A percentile compares a stretch with the other conserved stretches of the same genome.
Conservation (phyloP, 495 filamentous ascomycete species). For the Massariosphaeria phaeospora region DNA sequence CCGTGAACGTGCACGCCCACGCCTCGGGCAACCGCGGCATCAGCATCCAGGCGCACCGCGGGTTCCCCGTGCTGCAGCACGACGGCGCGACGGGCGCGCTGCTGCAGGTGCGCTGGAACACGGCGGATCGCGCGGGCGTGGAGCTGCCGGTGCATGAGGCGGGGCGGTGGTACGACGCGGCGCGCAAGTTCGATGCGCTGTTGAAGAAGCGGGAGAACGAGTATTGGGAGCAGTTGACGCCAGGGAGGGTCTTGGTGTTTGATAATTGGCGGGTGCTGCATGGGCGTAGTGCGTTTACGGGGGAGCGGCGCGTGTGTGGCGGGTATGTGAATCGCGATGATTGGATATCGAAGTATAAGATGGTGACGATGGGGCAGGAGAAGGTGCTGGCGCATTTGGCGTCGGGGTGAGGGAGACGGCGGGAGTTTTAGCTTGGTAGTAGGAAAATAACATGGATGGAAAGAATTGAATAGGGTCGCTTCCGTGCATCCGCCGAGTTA, state of each 20-base stretch:
- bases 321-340: conserved; percentile 87
- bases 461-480: too few species aligned
- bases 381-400: conserved; percentile 45
- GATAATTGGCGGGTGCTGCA: conserved; percentile 95
- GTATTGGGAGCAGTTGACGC: conserved; percentile 71
- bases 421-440: too few species aligned
- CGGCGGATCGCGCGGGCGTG: conserved; percentile 71
- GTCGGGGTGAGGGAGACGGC: conserved; percentile 21
- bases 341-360: conserved; percentile 70
- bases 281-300: conserved; percentile 73
- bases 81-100: conserved; percentile 44
- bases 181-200: conserved; percentile 40
- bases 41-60: conserved; percentile 62
- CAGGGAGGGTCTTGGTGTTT: conserved; percentile 82
- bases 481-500: neutral
- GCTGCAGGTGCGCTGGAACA: conserved; percentile 82
- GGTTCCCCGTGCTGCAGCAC: conserved; percentile 64
- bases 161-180: conserved; percentile 69
- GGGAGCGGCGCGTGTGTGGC: conserved; percentile 81
- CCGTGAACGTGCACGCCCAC: conserved; percentile 60
- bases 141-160: conserved; percentile 40
- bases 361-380: conserved; percentile 59
- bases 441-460: too few species aligned
- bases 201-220: conserved; percentile 48
- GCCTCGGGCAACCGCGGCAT: conserved; percentile 79